Evolutionary conservation across 2,329 filamentous ascomycete genomes (phyloP), one percentile per base, ranked within the genome.

Genomic region (Exophiala calicioides): DNA sequence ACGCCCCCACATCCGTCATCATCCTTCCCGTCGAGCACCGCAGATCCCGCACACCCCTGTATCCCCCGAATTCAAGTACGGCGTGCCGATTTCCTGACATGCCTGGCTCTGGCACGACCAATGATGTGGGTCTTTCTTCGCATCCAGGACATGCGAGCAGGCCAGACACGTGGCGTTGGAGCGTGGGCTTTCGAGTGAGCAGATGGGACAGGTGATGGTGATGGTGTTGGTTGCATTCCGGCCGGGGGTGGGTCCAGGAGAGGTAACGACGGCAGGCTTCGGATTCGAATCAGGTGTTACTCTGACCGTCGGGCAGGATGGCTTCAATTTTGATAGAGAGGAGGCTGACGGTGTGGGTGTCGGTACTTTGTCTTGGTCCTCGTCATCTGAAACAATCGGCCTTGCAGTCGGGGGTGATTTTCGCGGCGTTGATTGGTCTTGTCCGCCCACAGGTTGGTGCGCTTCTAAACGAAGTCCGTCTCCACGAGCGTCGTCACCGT

Each of bases 41-140:
- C 86, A 91, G 4, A 87, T 66, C 3, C 86, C 85, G 62, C 87
- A 91, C 1, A 82, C 63, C 5, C 82, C 84, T 53, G 75, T 81
- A 63, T 90, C 86, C 1, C 77, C 80, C 8, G 84, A 75, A 60
- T 90, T 91, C 41, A 83, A 60, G 62, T 88, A 91, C 15, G 59
- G 50, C 34, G 74, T 78, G 5, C n/a, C 30, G 13, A 18, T 47
- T 9, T 68, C 73, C 49, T 66, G 67, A 62, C 87, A 91, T 2
- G 68, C 55, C 3, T 64, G 60, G 54, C 75, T 79, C 32, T 62
- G 64, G 62, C 87, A 91, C 36, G 67, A 68, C 87, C 88, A 91
- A n/a, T 77, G 68, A 13, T 72, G 67, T 0, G 75, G 68, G 33
- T 83, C 72, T 38, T 75, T 74, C 0, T 67, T 60, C 1, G 73